Evolutionary conservation across 177 flowering plant genomes (phyloP), one percentile per base, ranked within the genome.

Genomic region (Telopea speciosissima): DNA sequence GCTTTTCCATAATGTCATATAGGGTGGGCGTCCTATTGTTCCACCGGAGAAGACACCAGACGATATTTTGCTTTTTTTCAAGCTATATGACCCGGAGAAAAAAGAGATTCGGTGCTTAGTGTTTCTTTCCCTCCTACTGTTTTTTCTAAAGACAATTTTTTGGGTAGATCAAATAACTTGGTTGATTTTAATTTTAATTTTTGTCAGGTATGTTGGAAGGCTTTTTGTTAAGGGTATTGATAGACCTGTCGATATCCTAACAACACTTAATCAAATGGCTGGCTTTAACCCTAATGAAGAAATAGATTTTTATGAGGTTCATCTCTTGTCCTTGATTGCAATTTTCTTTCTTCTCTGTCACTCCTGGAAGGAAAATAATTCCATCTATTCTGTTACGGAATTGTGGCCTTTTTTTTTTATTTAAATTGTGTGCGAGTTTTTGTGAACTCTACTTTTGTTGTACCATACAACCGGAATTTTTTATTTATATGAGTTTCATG

Each of bases 51-150:
- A 90, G 75, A 83, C 85, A 16, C 89, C 82, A 77, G 97, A 92
- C 56, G 96, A 92, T 67, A 86, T 86, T 70, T 75, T 92, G 31
- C 90, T 92, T 61, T 90, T 92, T 83, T 92, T 92, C 78, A 92
- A 92, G 80, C 88, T 88, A 74, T 92, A 90, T 83, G 85, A 88
- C 65, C 92, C 94, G 56, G 85, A 79, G 71, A 92, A 89, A 75
- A 88, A 85, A 78, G 89, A 85, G 75, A 82, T 92, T 36, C 76
- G 93, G 97, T 92, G 85, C 33, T 11, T 31, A 1, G 24, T 58
- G 7, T 65, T 72, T 59, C 24, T 24, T 69, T 62, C 22, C n/a
- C 31, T 42, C 62, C 78, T 25, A 64, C 67, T 56, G 33, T 19
- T 24, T 12, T 33, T 61, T 16, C 28, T 14, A 61, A 7, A 14